Conservation (phyloP, 768 basidiomycete genomes). For the Podaxis sp. region DNA sequence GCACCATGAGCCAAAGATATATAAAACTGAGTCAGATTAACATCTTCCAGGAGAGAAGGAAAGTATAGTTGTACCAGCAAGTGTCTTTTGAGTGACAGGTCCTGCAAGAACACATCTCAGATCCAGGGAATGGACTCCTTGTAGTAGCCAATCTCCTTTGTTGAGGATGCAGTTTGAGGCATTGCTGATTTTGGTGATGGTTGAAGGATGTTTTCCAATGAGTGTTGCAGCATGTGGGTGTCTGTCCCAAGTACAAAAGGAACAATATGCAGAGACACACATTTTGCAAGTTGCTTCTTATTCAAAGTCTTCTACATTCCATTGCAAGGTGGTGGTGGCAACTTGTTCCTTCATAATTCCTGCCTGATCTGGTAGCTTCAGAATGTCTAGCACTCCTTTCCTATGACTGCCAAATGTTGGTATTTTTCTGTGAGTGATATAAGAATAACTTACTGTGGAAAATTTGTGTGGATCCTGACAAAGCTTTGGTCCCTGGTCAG, state of each 20-base stretch:
- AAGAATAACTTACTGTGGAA: slow-evolving; percentile 48
- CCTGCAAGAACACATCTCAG: slow-evolving; percentile 59
- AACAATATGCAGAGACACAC: slow-evolving; percentile 50
- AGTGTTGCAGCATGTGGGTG: slow-evolving; percentile 47
- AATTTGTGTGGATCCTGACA: slow-evolving; percentile 62
- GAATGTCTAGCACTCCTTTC: slow-evolving; percentile 45
- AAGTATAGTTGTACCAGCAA: slow-evolving; percentile 42
- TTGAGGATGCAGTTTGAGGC: slow-evolving; percentile 34
- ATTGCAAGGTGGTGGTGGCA: slow-evolving; percentile 32
- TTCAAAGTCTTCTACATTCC: slow-evolving; percentile 48
- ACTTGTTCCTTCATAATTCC: slow-evolving; percentile 34
- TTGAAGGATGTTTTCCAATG: slow-evolving; percentile 37
- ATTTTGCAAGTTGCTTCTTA: slow-evolving; percentile 41
- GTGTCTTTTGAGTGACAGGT: slow-evolving; percentile 51
- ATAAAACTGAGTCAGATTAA: background rate
- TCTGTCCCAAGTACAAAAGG: slow-evolving; percentile 47
- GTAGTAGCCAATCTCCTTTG: slow-evolving; percentile 32
- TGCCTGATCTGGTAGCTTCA: slow-evolving; percentile 31
- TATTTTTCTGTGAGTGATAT: background rate
- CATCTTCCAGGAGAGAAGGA: background rate
- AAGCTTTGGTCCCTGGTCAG: slow-evolving; percentile 46
- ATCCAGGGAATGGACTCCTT: slow-evolving; percentile 55
- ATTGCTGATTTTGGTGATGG: slow-evolving; percentile 44
- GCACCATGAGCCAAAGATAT: slow-evolving; percentile 47
- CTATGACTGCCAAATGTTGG: slow-evolving; percentile 38